phyloP scores from a whole-genome alignment of 1,284 basidiomycete genomes.

The Tetrapyrgos nigripes region DNA sequence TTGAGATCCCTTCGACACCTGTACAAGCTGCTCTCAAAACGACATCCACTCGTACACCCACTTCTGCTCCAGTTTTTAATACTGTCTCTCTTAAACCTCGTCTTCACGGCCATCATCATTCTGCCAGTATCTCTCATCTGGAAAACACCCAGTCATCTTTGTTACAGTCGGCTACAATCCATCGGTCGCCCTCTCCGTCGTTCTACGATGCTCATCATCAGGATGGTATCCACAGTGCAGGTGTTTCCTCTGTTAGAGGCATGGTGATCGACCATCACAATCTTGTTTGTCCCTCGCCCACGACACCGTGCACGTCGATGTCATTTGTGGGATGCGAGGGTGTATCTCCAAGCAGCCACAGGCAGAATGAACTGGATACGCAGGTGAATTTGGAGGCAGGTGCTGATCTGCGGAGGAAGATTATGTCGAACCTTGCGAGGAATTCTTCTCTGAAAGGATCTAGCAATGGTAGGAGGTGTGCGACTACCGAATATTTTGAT shows the following conservation, averaged over 20 bases:
- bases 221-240: not conserved
- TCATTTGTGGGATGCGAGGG: constrained; percentile 5
- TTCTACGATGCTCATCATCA: constrained; percentile 2
- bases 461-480: not conserved
- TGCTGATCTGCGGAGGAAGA: constrained; percentile 12
- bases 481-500: constrained; percentile 14
- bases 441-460: constrained; percentile 1
- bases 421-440: constrained; percentile 8
- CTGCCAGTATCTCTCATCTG: constrained; percentile 7
- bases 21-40: not conserved
- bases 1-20: constrained; percentile 2
- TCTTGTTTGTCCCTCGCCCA: constrained; percentile 1
- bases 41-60: constrained; percentile 6
- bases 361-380: not conserved
- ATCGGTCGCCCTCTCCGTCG: constrained; percentile 7
- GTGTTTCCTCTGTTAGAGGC: constrained; percentile 9
- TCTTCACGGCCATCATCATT: constrained; percentile 7
- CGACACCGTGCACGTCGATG: constrained; percentile 5
- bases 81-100: constrained; percentile 1
- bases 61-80: constrained; percentile 4
- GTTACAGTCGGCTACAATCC: constrained; percentile 8
- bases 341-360: not conserved
- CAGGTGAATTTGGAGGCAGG: not conserved
- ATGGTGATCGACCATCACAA: constrained; percentile 15
- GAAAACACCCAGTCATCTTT: constrained; percentile 3